Conservation (phyloP, 768 basidiomycete genomes). For the Lactarius trivialis region DNA sequence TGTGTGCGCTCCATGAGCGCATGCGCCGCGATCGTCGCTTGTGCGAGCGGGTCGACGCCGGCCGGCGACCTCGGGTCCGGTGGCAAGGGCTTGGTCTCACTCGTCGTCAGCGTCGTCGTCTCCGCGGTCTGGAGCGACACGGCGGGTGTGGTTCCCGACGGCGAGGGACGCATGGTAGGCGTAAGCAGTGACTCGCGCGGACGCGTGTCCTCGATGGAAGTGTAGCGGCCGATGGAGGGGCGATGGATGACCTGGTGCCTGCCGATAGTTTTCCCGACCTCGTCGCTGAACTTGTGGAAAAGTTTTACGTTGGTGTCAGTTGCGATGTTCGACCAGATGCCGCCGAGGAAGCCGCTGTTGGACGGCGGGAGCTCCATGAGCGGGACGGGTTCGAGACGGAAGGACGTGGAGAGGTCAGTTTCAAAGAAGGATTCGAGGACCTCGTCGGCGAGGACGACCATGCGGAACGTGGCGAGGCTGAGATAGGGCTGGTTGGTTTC, state of each 20-base stretch:
- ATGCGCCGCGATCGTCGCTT: conserved; percentile 65
- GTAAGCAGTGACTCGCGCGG: conserved; percentile 82
- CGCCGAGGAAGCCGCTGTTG: conserved; percentile 64
- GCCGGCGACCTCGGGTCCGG: conserved; percentile 25
- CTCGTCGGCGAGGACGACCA: conserved; percentile 97
- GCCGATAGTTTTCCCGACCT: conserved; percentile 90
- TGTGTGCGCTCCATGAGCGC: conserved; percentile 80
- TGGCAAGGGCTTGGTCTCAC: conserved; percentile 20
- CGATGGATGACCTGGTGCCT: conserved; percentile 79
- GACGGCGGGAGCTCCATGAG: conserved; percentile 58
- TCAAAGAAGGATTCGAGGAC: conserved; percentile 96
- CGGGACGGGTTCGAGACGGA: conserved; percentile 66
- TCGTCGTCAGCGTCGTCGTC: conserved; percentile 18
- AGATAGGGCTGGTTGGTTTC: conserved; percentile 86
- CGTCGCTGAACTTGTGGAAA: conserved; percentile 89
- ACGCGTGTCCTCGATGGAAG: conserved; percentile 79
- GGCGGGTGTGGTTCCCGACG: conserved; percentile 29
- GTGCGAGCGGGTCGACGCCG: conserved; percentile 52
- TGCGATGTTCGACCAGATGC: conserved; percentile 84
- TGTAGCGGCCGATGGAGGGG: conserved; percentile 84
- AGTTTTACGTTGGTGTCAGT: conserved; percentile 91
- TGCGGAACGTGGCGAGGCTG: conserved; percentile 93
- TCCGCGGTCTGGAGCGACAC: too few relatives aligned
- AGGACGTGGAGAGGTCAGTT: conserved; percentile 82
- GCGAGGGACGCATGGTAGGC: conserved; percentile 53